phyloP scores from a whole-genome alignment of 1,284 basidiomycete genomes.

The Ustilago tritici region DNA sequence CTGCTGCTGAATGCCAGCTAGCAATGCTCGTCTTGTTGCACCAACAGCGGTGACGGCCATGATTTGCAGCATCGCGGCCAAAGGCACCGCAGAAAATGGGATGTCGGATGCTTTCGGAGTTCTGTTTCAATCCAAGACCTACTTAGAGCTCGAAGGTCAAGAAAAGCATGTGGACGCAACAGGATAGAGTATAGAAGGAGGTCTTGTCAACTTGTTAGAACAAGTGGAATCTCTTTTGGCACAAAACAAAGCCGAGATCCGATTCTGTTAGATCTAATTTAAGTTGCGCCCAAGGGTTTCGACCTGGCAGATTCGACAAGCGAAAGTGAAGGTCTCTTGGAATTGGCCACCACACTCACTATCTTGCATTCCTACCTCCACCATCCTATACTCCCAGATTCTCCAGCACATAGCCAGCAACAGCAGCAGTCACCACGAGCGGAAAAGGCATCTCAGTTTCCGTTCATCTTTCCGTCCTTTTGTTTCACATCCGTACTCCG shows the following conservation, averaged over 20 bases:
- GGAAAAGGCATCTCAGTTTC: neutral
- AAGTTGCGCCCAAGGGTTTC: constrained; percentile 2
- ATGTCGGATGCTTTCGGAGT: neutral
- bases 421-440: neutral
- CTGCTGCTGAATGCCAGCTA: constrained; percentile 6
- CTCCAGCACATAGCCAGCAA: too few relatives aligned
- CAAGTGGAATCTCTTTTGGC: neutral
- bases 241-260: constrained; percentile 5
- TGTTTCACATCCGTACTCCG: neutral
- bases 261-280: neutral
- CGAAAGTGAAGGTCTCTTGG: neutral
- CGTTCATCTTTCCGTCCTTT: neutral
- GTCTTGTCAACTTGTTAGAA: neutral
- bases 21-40: constrained; percentile 19
- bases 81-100: neutral
- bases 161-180: neutral
- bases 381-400: neutral
- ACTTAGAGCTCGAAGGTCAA: neutral
- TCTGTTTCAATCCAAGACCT: neutral
- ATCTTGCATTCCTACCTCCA: neutral
- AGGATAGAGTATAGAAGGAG: neutral
- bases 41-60: constrained; percentile 23
- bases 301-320: neutral
- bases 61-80: constrained; percentile 25
- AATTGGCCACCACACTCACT: constrained; percentile 5